These are phyloP conservation scores for Aspergillus intermedius DNA, from an alignment of 2,329 filamentous ascomycete species.

Conservation along the genomic window DNA sequence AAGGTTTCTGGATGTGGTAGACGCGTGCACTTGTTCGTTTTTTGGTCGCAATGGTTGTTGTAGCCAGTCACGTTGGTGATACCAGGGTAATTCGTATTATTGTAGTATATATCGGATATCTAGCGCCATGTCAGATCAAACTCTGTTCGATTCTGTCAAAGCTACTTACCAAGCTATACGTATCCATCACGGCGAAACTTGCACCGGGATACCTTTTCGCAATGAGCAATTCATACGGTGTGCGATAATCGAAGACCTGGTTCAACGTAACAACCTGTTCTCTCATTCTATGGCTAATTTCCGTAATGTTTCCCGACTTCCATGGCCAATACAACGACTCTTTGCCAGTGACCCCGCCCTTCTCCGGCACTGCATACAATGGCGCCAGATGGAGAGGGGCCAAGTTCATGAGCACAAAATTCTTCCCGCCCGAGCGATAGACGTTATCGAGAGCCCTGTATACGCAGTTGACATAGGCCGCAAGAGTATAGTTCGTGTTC, in stretches of 20 bases:
- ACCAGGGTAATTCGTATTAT: slow-evolving; percentile 54
- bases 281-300: slow-evolving; percentile 46
- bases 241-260: slow-evolving; percentile 46
- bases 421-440: slow-evolving; percentile 60
- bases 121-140: slow-evolving; percentile 16
- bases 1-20: slow-evolving; percentile 51
- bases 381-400: slow-evolving; percentile 63
- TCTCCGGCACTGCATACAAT: slow-evolving; percentile 52
- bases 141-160: background rate
- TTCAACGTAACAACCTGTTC: slow-evolving; percentile 48
- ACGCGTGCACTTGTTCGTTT: slow-evolving; percentile 36
- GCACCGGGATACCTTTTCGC: slow-evolving; percentile 46
- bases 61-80: slow-evolving; percentile 53
- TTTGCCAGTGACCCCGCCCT: slow-evolving; percentile 38
- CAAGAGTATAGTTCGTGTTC: slow-evolving; percentile 52
- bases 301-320: slow-evolving; percentile 46
- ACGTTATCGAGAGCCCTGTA: slow-evolving; percentile 57
- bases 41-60: slow-evolving; percentile 49
- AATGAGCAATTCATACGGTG: slow-evolving; percentile 41
- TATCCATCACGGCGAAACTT: slow-evolving; percentile 60
- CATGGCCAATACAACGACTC: slow-evolving; percentile 39
- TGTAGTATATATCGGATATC: slow-evolving; percentile 58
- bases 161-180: slow-evolving; percentile 50
- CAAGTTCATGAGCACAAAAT: slow-evolving; percentile 66
- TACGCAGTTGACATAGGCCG: slow-evolving; percentile 62